Evolutionary conservation across 768 basidiomycete genomes (phyloP).

Genomic region (Hygrophorus russula): DNA sequence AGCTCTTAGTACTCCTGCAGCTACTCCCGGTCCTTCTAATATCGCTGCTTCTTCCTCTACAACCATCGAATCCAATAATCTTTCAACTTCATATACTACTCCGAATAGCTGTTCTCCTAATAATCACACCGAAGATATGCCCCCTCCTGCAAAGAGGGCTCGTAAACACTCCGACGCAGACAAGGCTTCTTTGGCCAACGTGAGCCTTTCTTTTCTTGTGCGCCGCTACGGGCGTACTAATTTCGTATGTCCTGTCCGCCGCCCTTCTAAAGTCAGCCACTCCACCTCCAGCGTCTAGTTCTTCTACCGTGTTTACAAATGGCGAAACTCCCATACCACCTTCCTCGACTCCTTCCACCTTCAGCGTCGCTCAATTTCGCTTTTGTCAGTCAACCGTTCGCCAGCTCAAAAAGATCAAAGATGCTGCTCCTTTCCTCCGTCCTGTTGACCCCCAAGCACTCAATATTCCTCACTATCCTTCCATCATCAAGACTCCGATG

Average conservation of each 20-base stretch:
- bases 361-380: constrained; percentile 65
- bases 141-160: constrained; percentile 77
- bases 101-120: constrained; percentile 23
- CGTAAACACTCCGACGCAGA: constrained; percentile 69
- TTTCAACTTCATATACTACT: constrained; percentile 23
- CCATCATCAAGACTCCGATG: constrained; percentile 86
- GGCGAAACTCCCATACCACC: constrained; percentile 15
- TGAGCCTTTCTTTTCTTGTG: constrained; percentile 41
- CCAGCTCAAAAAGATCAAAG: constrained; percentile 77
- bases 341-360: constrained; percentile 27
- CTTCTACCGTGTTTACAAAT: constrained; percentile 17
- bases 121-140: constrained; percentile 45
- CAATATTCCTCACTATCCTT: constrained; percentile 79
- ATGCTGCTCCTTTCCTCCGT: constrained; percentile 66
- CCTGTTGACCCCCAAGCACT: constrained; percentile 85
- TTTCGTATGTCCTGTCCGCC: constrained; percentile 20
- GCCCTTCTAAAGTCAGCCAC: constrained; percentile 55
- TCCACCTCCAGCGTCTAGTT: constrained; percentile 55
- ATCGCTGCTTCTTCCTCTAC: constrained; percentile 28
- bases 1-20: constrained; percentile 26
- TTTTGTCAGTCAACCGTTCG: constrained; percentile 72
- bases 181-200: constrained; percentile 62
- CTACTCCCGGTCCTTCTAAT: constrained; percentile 23
- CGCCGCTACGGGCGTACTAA: constrained; percentile 47
- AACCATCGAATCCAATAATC: constrained; percentile 21